Conservation (phyloP, 208 protist genomes). For the Naegleria lovaniensis region DNA sequence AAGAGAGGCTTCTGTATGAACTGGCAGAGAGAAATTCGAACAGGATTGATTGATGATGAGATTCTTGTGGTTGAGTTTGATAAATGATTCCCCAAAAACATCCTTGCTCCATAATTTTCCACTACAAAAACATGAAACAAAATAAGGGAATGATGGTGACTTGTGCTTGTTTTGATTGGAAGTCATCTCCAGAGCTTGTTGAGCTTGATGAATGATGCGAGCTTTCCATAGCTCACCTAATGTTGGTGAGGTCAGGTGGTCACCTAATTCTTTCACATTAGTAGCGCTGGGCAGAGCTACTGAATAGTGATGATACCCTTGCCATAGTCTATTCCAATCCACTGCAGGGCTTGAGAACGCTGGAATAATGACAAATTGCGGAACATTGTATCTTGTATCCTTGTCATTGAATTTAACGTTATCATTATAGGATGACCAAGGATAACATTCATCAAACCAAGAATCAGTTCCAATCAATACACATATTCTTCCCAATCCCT, state of each 20-base stretch:
- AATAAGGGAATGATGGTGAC: neutral
- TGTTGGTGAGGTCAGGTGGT: neutral
- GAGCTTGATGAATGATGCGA: neutral
- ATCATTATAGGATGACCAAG: neutral
- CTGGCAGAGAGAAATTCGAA: too few species aligned
- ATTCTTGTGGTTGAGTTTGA: neutral
- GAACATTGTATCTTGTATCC: neutral
- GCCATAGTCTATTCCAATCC: neutral
- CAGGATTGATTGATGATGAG: neutral
- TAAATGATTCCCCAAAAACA: neutral
- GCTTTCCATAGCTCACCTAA: neutral
- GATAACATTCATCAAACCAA: neutral
- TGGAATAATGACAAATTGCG: neutral
- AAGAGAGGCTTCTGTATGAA: too few species aligned
- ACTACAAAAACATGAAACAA: too few species aligned
- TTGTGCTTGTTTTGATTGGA: neutral
- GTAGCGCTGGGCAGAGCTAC: neutral
- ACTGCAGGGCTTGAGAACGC: neutral
- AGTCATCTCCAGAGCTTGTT: neutral
- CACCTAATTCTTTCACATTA: neutral
- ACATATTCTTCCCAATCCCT: neutral
- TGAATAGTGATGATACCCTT: neutral
- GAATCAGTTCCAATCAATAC: neutral
- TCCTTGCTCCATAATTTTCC: too few species aligned
- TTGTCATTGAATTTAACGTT: neutral